Evolutionary conservation across 306 rosid genomes (phyloP).

Genomic region (Cucurbita pepo): DNA sequence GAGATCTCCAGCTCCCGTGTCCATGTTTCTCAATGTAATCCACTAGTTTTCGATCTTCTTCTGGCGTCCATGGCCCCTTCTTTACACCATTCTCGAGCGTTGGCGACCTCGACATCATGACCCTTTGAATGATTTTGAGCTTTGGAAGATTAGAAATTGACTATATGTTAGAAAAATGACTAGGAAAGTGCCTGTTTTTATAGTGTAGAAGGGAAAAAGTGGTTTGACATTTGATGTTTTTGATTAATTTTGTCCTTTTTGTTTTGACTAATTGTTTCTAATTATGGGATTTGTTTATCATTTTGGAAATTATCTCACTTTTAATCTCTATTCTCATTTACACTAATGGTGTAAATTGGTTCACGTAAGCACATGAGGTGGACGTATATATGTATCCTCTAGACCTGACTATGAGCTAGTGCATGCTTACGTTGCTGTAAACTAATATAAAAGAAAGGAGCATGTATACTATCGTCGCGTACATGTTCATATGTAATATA

Average conservation of each 20-base stretch:
- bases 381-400: too few species aligned
- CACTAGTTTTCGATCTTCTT: constrained; percentile 27
- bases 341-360: too few species aligned
- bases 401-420: too few species aligned
- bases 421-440: too few species aligned
- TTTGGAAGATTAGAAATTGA: neutral
- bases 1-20: constrained; percentile 72
- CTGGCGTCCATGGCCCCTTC: constrained; percentile 38
- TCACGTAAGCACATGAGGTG: too few species aligned
- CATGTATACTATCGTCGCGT: too few species aligned
- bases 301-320: neutral
- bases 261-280: neutral
- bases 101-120: constrained; percentile 15
- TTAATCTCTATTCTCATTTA: too few species aligned
- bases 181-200: neutral
- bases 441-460: too few species aligned
- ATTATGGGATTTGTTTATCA: neutral
- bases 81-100: constrained; percentile 14
- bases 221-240: constrained; percentile 1
- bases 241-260: neutral
- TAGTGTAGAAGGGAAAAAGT: neutral
- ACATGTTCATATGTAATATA: too few species aligned
- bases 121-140: neutral
- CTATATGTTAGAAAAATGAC: neutral
- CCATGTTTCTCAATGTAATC: constrained; percentile 41